phyloP scores from a whole-genome alignment of 2,329 filamentous ascomycete species.

The Diaporthe australafricana region DNA sequence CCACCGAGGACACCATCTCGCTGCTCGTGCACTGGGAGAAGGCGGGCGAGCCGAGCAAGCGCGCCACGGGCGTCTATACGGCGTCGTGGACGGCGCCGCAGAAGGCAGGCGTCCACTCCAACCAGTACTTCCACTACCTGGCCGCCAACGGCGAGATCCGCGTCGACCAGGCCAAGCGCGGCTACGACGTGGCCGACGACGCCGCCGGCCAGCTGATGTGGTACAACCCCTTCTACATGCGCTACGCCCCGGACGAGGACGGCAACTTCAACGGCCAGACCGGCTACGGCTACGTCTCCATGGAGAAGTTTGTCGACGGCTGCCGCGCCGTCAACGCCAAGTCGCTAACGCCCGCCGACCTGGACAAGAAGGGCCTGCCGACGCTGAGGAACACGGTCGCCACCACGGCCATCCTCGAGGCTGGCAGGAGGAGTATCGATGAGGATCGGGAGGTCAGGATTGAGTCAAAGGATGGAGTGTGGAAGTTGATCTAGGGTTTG shows the following conservation, averaged over 20 bases:
- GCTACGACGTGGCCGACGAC: constrained; percentile 95
- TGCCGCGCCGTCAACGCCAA: constrained; percentile 83
- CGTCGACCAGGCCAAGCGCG: constrained; percentile 92
- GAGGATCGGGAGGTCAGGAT: constrained; percentile 84
- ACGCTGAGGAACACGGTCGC: constrained; percentile 91
- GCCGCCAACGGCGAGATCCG: constrained; percentile 85
- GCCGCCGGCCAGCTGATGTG: constrained; percentile 76
- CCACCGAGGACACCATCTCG: constrained; percentile 94
- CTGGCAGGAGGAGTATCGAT: constrained; percentile 85
- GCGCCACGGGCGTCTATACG: constrained; percentile 90
- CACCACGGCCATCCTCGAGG: constrained; percentile 91
- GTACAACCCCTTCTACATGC: constrained; percentile 97
- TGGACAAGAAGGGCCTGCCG: constrained; percentile 84
- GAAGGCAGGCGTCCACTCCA: constrained; percentile 93
- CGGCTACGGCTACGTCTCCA: constrained; percentile 92
- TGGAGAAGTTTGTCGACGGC: constrained; percentile 96
- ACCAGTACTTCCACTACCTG: constrained; percentile 98
- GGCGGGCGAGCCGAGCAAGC: constrained; percentile 74
- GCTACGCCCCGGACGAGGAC: constrained; percentile 92
- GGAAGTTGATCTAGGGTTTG: constrained; percentile 68
- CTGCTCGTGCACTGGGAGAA: constrained; percentile 90
- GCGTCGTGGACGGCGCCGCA: constrained; percentile 95
- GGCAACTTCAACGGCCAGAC: constrained; percentile 93
- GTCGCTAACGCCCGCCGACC: constrained; percentile 75
- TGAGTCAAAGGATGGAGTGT: constrained; percentile 70